Evolutionary conservation across 805 yeast species (phyloP).

Genomic region (Zygoascus flipseniorum): DNA sequence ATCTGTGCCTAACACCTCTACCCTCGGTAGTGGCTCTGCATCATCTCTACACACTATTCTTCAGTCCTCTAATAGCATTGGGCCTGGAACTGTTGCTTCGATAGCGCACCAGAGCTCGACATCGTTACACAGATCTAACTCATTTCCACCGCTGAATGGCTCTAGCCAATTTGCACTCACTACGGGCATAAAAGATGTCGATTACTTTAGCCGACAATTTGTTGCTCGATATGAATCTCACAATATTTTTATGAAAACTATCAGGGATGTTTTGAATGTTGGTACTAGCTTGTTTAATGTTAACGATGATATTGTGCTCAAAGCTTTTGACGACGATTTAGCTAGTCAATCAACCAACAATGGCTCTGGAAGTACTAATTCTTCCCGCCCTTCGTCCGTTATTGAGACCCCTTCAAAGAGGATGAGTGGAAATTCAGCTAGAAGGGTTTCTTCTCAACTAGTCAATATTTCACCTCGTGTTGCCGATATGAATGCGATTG

Average conservation of each 20-base stretch:
- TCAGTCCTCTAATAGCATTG: background rate
- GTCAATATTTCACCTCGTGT: background rate
- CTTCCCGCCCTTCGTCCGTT: conserved; percentile 39
- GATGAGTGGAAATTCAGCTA: conserved; percentile 31
- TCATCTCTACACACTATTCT: background rate
- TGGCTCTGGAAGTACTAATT: background rate
- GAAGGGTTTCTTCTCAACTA: conserved; percentile 22
- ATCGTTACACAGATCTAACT: conserved; percentile 24
- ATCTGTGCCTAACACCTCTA: background rate
- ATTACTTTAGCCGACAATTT: conserved; percentile 31
- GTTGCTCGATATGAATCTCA: conserved; percentile 26
- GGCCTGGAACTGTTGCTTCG: background rate
- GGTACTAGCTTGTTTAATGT: conserved; percentile 51
- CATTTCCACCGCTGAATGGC: conserved; percentile 27
- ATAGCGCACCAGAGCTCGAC: background rate
- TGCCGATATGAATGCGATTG: conserved; percentile 1
- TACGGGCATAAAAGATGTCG: conserved; percentile 42
- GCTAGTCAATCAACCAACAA: conserved; percentile 4
- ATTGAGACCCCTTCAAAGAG: conserved; percentile 40
- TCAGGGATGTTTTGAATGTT: conserved; percentile 57
- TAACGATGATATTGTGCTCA: conserved; percentile 49
- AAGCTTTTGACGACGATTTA: conserved; percentile 36
- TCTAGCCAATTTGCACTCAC: conserved; percentile 19
- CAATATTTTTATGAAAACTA: conserved; percentile 44
- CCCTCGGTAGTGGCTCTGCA: background rate